Evolutionary conservation across 148 eudicot species (phyloP).

Genomic region (Rhododendron simsii): DNA sequence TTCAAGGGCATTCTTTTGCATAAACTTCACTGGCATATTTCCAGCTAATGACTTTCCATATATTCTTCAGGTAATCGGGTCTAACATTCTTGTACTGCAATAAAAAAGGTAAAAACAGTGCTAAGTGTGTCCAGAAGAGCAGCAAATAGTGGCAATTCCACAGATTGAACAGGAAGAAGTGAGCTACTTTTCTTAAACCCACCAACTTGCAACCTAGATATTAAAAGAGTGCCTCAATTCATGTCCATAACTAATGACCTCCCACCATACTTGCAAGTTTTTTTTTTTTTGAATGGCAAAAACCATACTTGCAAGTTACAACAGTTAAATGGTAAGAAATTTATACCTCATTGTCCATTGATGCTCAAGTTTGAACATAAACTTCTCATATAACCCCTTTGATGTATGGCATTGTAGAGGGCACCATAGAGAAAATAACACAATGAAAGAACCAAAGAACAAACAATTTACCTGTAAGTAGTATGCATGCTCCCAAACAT

Average conservation of each 20-base stretch:
- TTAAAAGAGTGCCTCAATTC: neutral
- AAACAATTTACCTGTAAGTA: slow-evolving; percentile 64
- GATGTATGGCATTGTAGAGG: neutral
- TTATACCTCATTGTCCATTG: neutral
- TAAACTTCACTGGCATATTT: slow-evolving; percentile 64
- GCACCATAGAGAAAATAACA: neutral
- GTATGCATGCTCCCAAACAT: slow-evolving; percentile 99
- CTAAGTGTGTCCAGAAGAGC: neutral
- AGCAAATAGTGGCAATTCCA: neutral
- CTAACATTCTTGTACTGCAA: slow-evolving; percentile 88
- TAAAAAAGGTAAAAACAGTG: neutral
- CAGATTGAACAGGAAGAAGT: neutral
- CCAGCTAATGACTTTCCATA: slow-evolving; percentile 92
- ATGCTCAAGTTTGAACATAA: neutral
- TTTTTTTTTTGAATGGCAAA: too few relatives aligned
- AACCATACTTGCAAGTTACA: neutral
- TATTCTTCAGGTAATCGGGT: slow-evolving; percentile 80
- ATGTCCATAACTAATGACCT: neutral
- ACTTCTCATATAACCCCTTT: neutral
- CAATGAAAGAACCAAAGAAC: neutral
- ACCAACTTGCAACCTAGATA: neutral
- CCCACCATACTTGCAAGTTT: neutral
- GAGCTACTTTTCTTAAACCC: neutral
- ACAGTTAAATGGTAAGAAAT: neutral
- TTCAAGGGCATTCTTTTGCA: slow-evolving; percentile 59